Conservation (phyloP, 805 yeast species). For the Monosporozyma unispora region DNA sequence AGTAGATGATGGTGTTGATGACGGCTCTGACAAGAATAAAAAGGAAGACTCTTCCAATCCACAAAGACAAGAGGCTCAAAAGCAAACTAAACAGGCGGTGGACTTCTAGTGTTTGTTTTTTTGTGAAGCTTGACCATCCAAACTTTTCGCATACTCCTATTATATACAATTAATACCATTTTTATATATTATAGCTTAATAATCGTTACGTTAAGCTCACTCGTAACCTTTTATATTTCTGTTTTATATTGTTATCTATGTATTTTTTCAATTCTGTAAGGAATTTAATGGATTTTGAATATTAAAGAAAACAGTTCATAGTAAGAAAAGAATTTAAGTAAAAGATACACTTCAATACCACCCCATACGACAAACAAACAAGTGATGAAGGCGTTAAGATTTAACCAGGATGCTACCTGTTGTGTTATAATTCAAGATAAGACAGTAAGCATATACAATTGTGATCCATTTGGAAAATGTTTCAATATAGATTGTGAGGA, state of each 20-base stretch:
- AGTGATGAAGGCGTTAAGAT: constrained; percentile 44
- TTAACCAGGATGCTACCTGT: constrained; percentile 78
- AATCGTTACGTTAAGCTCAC: not conserved
- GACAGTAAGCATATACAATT: constrained; percentile 69
- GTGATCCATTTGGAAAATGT: constrained; percentile 79
- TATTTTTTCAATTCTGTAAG: not conserved
- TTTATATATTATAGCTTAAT: not conserved
- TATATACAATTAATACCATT: not conserved
- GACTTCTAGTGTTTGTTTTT: constrained; percentile 10
- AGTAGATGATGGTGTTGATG: constrained; percentile 65
- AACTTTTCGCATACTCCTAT: not conserved
- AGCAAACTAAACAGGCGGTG: not conserved
- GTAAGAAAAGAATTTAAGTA: not conserved
- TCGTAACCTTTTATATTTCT: not conserved
- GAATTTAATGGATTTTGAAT: not conserved
- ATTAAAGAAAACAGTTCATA: not conserved
- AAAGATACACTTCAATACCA: not conserved
- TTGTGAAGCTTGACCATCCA: not conserved
- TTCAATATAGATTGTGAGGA: constrained; percentile 24
- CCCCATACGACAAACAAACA: not conserved
- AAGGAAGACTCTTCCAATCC: not conserved
- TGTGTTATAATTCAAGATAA: constrained; percentile 70
- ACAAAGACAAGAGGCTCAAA: not conserved
- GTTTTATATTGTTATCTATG: not conserved
- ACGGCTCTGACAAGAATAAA: not conserved